Percentiles rank a stretch among this genome's conserved stretches.
These are phyloP conservation scores for Luffa aegyptiaca DNA, from an alignment of 306 rosid species.

Conservation along the genomic window DNA sequence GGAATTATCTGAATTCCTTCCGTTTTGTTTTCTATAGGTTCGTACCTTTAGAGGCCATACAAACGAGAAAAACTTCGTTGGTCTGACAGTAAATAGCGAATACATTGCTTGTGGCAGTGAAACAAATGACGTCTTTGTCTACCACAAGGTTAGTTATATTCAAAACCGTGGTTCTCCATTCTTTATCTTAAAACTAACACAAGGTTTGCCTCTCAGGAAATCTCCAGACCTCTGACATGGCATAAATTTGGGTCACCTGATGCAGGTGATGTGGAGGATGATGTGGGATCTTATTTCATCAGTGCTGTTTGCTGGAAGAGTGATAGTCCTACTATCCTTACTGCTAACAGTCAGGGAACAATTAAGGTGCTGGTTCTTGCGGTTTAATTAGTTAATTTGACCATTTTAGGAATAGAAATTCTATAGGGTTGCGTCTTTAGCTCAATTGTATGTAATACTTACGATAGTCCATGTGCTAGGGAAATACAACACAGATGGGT, in stretches of 20 bases:
- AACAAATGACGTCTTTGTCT: conserved; percentile 86
- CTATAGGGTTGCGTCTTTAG: background rate
- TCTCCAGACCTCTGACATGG: conserved; percentile 73
- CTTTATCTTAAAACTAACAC: conserved; percentile 6
- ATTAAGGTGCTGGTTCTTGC: conserved; percentile 94
- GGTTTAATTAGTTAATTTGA: conserved; percentile 24
- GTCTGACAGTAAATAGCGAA: conserved; percentile 76
- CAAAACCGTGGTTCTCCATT: background rate
- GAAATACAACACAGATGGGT: background rate
- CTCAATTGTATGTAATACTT: background rate
- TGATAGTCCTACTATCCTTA: conserved; percentile 82
- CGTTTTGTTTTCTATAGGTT: conserved; percentile 33
- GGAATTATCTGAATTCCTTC: background rate
- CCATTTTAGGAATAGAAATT: conserved; percentile 1
- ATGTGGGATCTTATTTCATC: conserved; percentile 73
- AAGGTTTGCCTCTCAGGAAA: conserved; percentile 51
- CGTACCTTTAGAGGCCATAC: conserved; percentile 86
- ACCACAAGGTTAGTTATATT: conserved; percentile 73
- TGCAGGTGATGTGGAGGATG: conserved; percentile 65
- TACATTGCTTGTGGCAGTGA: conserved; percentile 97
- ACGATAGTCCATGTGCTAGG: background rate
- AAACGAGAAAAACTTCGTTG: conserved; percentile 96
- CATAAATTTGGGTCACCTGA: conserved; percentile 81
- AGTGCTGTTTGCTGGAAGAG: conserved; percentile 99
- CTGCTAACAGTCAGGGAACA: conserved; percentile 96